Evolutionary conservation across 2,329 filamentous ascomycete genomes (phyloP), one percentile per base, ranked within the genome.

Genomic region (Teratosphaeria destructans): DNA sequence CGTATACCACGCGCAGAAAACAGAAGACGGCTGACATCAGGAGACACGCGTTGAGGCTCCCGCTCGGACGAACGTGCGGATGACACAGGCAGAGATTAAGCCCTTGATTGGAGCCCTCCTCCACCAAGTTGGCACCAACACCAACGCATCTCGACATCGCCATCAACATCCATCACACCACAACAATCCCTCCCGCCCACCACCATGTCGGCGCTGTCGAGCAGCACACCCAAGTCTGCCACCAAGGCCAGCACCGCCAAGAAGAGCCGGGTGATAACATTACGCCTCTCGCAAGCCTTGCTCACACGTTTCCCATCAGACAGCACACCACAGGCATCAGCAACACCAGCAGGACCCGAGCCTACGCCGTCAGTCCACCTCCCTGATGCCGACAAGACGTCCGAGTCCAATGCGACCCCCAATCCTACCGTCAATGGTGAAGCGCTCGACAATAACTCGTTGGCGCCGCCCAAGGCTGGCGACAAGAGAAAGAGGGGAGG

Each of bases 401-500:
- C 75, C 57, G 77, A 80, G 56, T 74, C 75, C 35, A 73, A 73
- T 58, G 70, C 73, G 19, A 75, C 75, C 27, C 72, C 74, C 12
- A 65, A 72, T 55, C 72, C 72, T 14, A 58, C 64, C 23, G 64
- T 66, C 27, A 62, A 62, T 14, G 69, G 66, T 63, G 74, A 74
- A 54, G 71, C 71, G 32, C 69, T 70, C 26, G 70, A 73, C 59
- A 60, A 57, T 58, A 73, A 71, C 66, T 71, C 76, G 49, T 70
- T 79, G 47, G 77, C 77, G 55, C 75, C 79, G 12, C 76, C 77
- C 16, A 73, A 70, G 47, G 64, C 64, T 43, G 67, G 67, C 58
- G 84, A 80, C 6, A 77, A 80, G 12, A 91, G 89, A 79, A 90
- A 79, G 90, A 89, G 92, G 76, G 74, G 68, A 72, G 77, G 73